Base-by-base conservation (phyloP, 345 rosid genomes). In the Barbarea vulgaris region DNA sequence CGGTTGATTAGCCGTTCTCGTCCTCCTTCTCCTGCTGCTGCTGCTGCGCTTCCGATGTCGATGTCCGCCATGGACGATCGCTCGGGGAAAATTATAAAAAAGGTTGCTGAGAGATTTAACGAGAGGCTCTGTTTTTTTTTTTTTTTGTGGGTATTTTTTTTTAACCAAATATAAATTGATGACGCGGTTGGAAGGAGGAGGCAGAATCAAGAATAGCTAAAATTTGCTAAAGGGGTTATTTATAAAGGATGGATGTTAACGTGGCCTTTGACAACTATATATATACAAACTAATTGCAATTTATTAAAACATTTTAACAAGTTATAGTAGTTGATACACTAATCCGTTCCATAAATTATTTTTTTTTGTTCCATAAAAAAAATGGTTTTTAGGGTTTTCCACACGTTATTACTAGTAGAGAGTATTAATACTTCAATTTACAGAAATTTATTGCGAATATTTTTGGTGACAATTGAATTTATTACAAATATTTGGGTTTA, bases 1-100 rank as follows among this genome's bases (percentile, higher is more conserved):
- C 77, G 72, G 62, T 46, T 63, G 1, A 86, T 27, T 18, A 87
- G 41, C 6, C 85, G 66, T 25, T 83, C 86, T 31, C 44, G 18
- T 51, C 69, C 47, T 48, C 70, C 56, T 76, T 25, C 31, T 10
- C 34, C 14, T 33, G 25, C 9, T 50, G 4, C 46, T 51, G 13
- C 17, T 31, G 75, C 25, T 54, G 55, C 77, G 74, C 60, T 88
- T 47, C 75, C 93, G 84, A 82, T 86, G 71, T 69, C 64, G 67
- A 64, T 62, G 74, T 79, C 82, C 64, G 72, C 76, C 77, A 72
- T 78, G 69, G 79, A 66, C 77, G 74, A 78, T 78, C 72, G 64
- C 69, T 58, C 36, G 58, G n/a, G n/a, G 52, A 31, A 39, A 11
- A 53, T 64, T 44, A 0, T 9, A 0, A 14, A 21, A 54, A 58